Evolutionary conservation across 2,329 filamentous ascomycete species (phyloP).

Genomic region (Aspergillus japonicus): DNA sequence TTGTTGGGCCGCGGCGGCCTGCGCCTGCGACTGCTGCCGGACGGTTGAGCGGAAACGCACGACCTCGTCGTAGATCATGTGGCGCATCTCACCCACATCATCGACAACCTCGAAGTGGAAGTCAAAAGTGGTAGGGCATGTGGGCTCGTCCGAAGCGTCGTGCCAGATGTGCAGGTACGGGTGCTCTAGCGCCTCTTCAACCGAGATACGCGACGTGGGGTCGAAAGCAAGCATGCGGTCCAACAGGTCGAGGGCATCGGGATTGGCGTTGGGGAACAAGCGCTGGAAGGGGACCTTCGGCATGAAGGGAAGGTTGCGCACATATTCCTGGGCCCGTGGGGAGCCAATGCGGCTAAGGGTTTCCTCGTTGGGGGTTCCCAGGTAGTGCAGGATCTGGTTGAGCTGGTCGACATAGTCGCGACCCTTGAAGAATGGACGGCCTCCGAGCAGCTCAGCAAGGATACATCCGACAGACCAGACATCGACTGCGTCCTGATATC

Average conservation of each 20-base stretch:
- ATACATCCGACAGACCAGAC: conserved; percentile 99
- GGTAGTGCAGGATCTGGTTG: conserved; percentile 97
- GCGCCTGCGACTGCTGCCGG: conserved; percentile 49
- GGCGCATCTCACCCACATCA: conserved; percentile 90
- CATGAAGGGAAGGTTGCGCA: conserved; percentile 93
- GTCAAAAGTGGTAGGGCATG: conserved; percentile 91
- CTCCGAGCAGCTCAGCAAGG: conserved; percentile 89
- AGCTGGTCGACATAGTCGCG: conserved; percentile 99
- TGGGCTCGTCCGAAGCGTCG: conserved; percentile 91
- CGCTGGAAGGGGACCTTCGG: conserved; percentile 84
- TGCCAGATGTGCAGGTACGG: conserved; percentile 98
- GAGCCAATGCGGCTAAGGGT: conserved; percentile 92
- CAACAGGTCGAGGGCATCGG: conserved; percentile 89
- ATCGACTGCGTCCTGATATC: conserved; percentile 67
- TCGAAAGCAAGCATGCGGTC: conserved; percentile 98
- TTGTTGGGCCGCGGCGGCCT: conserved; percentile 35
- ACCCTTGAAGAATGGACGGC: conserved; percentile 98
- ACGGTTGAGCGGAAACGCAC: conserved; percentile 72
- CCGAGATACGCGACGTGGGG: conserved; percentile 85
- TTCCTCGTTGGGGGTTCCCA: conserved; percentile 94
- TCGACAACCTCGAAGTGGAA: conserved; percentile 98
- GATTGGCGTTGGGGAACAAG: conserved; percentile 92
- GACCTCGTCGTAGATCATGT: conserved; percentile 97
- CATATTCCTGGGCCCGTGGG: conserved; percentile 94
- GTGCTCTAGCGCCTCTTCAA: conserved; percentile 94